These are phyloP conservation scores for Umbelopsis sp. DNA, from an alignment of 192 early-diverging fungal genomes.

Conservation along the genomic window DNA sequence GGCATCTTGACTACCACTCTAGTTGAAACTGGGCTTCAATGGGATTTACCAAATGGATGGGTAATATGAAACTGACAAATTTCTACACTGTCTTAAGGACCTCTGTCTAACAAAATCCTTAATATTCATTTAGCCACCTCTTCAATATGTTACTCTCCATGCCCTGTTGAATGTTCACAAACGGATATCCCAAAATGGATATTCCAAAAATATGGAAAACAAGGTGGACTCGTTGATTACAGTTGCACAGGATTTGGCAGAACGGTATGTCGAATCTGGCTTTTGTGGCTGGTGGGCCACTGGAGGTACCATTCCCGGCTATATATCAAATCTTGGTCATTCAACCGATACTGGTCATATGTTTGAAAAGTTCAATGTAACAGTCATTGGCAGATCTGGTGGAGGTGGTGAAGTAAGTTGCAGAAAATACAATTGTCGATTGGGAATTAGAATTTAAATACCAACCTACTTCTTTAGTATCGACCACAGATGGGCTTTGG, in stretches of 20 bases:
- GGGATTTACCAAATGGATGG: slow-evolving; percentile 77
- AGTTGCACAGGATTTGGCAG: slow-evolving; percentile 43
- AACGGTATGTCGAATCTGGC: slow-evolving; percentile 53
- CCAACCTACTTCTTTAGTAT: background rate
- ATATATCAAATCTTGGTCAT: slow-evolving; percentile 41
- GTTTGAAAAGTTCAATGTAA: slow-evolving; percentile 76
- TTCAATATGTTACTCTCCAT: slow-evolving; percentile 58
- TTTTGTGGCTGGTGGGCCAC: slow-evolving; percentile 73
- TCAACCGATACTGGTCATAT: slow-evolving; percentile 63
- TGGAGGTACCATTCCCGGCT: slow-evolving; percentile 57
- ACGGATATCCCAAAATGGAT: slow-evolving; percentile 3
- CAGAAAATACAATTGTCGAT: background rate
- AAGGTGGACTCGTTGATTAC: slow-evolving; percentile 5
- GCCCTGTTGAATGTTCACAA: slow-evolving; percentile 40
- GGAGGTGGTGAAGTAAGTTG: slow-evolving; percentile 59
- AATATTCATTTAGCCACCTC: slow-evolving; percentile 43
- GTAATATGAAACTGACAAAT: background rate
- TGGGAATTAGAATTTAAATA: background rate
- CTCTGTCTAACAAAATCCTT: background rate
- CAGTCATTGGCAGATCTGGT: slow-evolving; percentile 47
- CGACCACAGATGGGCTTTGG: slow-evolving; percentile 67
- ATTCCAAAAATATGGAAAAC: background rate
- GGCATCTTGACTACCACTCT: slow-evolving; percentile 67
- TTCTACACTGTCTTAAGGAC: background rate
- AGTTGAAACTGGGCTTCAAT: slow-evolving; percentile 63